Base-by-base conservation (phyloP, 1,284 basidiomycete genomes). In the Rhizopogon parksii region DNA sequence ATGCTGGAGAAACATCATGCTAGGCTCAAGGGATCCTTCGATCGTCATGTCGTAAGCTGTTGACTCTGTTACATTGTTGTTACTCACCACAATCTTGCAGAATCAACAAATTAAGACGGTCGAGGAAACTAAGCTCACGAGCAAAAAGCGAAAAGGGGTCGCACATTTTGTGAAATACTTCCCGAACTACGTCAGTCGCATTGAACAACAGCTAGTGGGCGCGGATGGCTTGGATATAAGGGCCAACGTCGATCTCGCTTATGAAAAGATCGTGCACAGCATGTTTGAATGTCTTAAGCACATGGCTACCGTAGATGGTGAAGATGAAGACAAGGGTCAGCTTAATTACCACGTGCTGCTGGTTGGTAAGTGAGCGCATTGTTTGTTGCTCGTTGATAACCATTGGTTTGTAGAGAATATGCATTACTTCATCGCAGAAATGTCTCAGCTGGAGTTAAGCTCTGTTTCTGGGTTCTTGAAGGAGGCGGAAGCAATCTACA, bases 311-410 rank as follows among this genome's bases (percentile, higher is more conserved):
- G 73, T 93, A 72, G 88, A 92, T 52, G 88, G 88, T 0, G 90
- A 88, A 58, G 85, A 82, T 0, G 94, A 96, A 61, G 95, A 95
- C 69, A 99, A 99, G 68, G 93, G 93, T 0, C 91, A 95, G 64
- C 76, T 98, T 49, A 97, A 98, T 66, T 96, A 95, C 61, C 91
- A 96, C 63, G 91, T 98, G 58, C 87, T 97, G 60, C 77, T 99
- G 57, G 91, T 98, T 54, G 93, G 93, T 93, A 58, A 60, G 86
- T 74, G 34, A n/a, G 34, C 14, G 17, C 45, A 17, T 37, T 32
- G 46, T 43, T 49, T 49, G 46, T 19, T 6, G 17, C 27, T 17
- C 6, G 40, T 3, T 40, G n/a, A 27, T 30, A 37, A 56, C 47
- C 36, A 21, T 46, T 56, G 35, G 48, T 17, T 27, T 11, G 7